These are phyloP conservation scores for Sporisorium graminicola DNA, from an alignment of 1,284 basidiomycete genomes.

Conservation along the genomic window DNA sequence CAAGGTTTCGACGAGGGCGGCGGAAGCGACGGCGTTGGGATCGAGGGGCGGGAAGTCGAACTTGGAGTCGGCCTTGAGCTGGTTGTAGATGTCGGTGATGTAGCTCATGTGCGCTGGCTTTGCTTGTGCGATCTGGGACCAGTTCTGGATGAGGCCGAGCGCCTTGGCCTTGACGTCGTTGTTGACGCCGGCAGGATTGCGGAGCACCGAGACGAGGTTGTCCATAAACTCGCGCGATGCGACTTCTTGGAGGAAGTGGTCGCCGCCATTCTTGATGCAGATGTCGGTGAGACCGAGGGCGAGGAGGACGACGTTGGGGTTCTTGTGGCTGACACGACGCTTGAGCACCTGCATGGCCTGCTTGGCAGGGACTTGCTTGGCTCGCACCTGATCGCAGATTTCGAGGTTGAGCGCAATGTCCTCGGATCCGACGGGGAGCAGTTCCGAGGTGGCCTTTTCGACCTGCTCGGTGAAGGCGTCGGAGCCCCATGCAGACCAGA, in stretches of 20 bases:
- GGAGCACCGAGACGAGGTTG: conserved; percentile 85
- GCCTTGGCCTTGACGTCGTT: conserved; percentile 86
- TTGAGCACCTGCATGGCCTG: conserved; percentile 91
- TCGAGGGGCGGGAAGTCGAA: conserved; percentile 87
- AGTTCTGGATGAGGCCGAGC: conserved; percentile 86
- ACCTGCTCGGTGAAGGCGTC: conserved; percentile 64
- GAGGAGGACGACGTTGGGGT: conserved; percentile 93
- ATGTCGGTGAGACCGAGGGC: conserved; percentile 86
- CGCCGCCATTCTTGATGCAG: conserved; percentile 97
- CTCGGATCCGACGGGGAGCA: conserved; percentile 79
- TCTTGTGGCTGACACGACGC: conserved; percentile 88
- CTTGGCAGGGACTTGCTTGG: conserved; percentile 86
- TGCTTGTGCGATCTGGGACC: conserved; percentile 89
- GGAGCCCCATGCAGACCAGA: conserved; percentile 59
- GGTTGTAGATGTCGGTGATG: conserved; percentile 64
- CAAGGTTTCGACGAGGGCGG: conserved; percentile 66
- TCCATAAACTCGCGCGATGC: conserved; percentile 90
- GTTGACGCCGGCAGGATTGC: conserved; percentile 75
- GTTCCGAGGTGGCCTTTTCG: conserved; percentile 90
- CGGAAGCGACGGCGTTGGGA: conserved; percentile 73
- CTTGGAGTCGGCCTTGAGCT: conserved; percentile 70
- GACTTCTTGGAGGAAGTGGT: conserved; percentile 79
- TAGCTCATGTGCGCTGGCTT: conserved; percentile 74
- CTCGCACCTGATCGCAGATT: conserved; percentile 93
- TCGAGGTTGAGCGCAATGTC: conserved; percentile 95